Base-by-base conservation (phyloP, 1,284 basidiomycete species). In the Coniophora puteana region DNA sequence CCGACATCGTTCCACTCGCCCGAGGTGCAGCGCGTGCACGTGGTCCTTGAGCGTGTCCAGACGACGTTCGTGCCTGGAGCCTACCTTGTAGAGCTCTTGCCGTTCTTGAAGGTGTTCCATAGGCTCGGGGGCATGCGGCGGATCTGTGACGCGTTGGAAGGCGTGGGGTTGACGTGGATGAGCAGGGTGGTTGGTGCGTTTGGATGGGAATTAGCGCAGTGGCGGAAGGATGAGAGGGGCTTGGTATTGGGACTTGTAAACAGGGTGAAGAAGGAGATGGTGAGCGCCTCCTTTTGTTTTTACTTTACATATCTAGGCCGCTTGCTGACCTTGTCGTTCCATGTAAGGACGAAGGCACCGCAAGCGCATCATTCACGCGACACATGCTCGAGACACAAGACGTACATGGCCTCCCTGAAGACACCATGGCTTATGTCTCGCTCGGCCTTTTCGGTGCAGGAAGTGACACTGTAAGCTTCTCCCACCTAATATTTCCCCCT, bases 341-440 rank as follows among this genome's bases (percentile, higher is more conserved):
- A 27, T 5, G n/a, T 16, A 62, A n/a, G 57, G 18, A 34, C 14
- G 26, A 31, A 4, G 59, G 52, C 10, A 35, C 41, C 62, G 27
- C 63, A 59, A 6, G 61, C 60, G 33, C 48, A 0, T 83, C 72
- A 0, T 83, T 85, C 46, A 68, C 67, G 4, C 72, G 71, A 49
- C 78, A 76, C 28, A 63, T 83, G 3, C 54, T 83, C 5, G 76
- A 80, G 41, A 65, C 66, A 13, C 71, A 74, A 45, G 47, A 59
- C 0, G 67, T 74, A 30, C 68, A 76, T 23, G 69, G 65, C 3
- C 57, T 84, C 3, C 67, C 72, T 0, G 65, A 74, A 23, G 62
- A 74, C 35, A 79, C 84, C 45, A 67, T 74, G 8, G 69, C 78
- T 0, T 84, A 78, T 51, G 65, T 83, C 3, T 74, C 73, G 0